phyloP scores from a whole-genome alignment of 1,284 basidiomycete genomes.

The Fistulina hepatica region DNA sequence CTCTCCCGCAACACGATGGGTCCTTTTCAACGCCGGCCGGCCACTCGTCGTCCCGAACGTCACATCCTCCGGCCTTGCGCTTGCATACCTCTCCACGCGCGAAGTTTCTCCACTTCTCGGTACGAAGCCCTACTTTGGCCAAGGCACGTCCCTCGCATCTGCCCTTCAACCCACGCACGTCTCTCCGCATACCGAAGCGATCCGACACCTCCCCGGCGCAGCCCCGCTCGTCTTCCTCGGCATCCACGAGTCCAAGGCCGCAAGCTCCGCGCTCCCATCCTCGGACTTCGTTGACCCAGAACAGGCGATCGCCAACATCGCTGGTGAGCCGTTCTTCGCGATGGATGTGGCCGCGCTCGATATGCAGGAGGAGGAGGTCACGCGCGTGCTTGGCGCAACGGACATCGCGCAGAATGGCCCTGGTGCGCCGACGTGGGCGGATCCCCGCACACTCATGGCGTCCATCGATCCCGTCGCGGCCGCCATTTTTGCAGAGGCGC shows the following conservation, averaged over 20 bases:
- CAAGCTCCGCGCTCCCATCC: conserved; percentile 41
- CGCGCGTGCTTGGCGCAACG: background rate
- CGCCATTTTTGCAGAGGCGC: conserved; percentile 63
- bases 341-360: conserved; percentile 34
- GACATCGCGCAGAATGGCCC: no score
- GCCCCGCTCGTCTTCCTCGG: conserved; percentile 51
- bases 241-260: conserved; percentile 53
- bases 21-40: conserved; percentile 61
- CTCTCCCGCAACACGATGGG: conserved; percentile 54
- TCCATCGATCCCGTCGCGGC: conserved; percentile 42
- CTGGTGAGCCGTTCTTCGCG: conserved; percentile 20
- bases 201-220: conserved; percentile 52
- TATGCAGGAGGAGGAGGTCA: conserved; percentile 25
- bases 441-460: conserved; percentile 47
- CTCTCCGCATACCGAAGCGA: conserved; percentile 53
- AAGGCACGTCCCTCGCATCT: conserved; percentile 36
- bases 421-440: conserved; percentile 65
- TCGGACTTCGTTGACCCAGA: conserved; percentile 46
- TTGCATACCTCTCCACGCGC: conserved; percentile 44
- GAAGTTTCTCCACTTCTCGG: conserved; percentile 46
- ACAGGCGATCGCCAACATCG: conserved; percentile 42
- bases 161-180: conserved; percentile 31
- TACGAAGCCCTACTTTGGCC: conserved; percentile 48
- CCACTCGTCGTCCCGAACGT: conserved; percentile 40
- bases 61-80: conserved; percentile 20